Base-by-base conservation (phyloP, 176 grass and related monocot species). In the Hordeum marinum region DNA sequence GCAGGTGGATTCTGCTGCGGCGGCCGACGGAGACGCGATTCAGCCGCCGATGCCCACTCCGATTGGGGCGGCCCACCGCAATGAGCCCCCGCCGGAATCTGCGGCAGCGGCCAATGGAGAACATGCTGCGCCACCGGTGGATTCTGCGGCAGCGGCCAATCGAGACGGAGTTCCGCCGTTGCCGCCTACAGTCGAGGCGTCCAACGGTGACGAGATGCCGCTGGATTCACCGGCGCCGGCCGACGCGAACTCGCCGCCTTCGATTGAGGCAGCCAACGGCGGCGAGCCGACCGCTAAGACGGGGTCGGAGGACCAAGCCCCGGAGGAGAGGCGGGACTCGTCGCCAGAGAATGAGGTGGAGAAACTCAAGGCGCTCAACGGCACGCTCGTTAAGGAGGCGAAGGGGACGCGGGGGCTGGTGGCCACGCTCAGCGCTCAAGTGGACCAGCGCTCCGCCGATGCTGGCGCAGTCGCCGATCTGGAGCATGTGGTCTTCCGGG, bases 401-500 rank as follows among this genome's bases (percentile, higher is more conserved):
- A 3, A 25, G 12, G 79, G 55, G 79, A 59, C 73, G 25, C 70
- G 76, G 79, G 48, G 25, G 24, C 27, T 66, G 8, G 69, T 72
- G 24, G 42, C 58, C 70, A 29, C n/a, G 34, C 87, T 92, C 8
- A 6, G 26, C 24, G 71, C 78, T 34, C 35, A 11, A 25, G 0
- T 85, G 17, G 84, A 39, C 7, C 77, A 85, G n/a, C 24, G 80
- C 9, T 0, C 27, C 5, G 39, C 43, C 3, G 92, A 92, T 32
- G 25, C 64, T 8, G 23, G 0, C 13, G 68, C 77, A 55, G 62
- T 87, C 2, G 68, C 72, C 5, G 45, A 2, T 5, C 24, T 4
- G 23, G 82, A 92, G 71, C 79, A 13, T 7, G 32, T 7, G 0
- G 88, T 83, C 18, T 14, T 90, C 2, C 20, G 17, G 1, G 54